phyloP scores from a whole-genome alignment of 257 asterid species.

The Perilla frutescens region DNA sequence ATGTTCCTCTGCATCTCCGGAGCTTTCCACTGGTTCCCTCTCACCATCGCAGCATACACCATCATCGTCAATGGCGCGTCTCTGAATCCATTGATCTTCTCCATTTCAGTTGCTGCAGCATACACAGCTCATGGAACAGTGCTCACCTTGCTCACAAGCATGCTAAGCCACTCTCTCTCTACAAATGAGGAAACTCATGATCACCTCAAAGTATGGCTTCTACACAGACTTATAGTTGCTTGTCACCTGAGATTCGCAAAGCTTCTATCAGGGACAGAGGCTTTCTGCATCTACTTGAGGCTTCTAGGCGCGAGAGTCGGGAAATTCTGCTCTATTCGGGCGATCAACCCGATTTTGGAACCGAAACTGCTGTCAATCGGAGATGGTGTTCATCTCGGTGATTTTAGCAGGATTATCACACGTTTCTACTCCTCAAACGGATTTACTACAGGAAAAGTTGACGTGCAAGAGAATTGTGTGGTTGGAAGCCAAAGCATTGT shows the following conservation, averaged over 20 bases:
- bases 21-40: conserved; percentile 85
- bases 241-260: conserved; percentile 81
- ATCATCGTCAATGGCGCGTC: conserved; percentile 41
- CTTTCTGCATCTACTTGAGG: conserved; percentile 76
- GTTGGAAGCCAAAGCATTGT: conserved; percentile 86
- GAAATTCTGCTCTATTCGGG: conserved; percentile 75
- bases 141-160: conserved; percentile 55
- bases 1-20: conserved; percentile 65
- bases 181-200: conserved; percentile 37
- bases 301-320: conserved; percentile 76
- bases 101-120: conserved; percentile 53
- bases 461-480: conserved; percentile 66
- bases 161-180: conserved; percentile 40
- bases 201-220: conserved; percentile 56
- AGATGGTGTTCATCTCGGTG: conserved; percentile 83
- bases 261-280: conserved; percentile 90
- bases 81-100: conserved; percentile 48
- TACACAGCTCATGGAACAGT: conserved; percentile 69
- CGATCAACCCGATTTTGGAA: conserved; percentile 72
- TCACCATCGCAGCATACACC: conserved; percentile 60
- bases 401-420: conserved; percentile 73
- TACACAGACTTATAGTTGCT: conserved; percentile 57
- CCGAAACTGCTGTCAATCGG: conserved; percentile 63
- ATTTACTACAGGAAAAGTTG: conserved; percentile 53
- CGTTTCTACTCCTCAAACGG: conserved; percentile 67